Evolutionary conservation across 805 yeast species (phyloP), one percentile per base, ranked within the genome.

Genomic region (Monosporozyma solicola): DNA sequence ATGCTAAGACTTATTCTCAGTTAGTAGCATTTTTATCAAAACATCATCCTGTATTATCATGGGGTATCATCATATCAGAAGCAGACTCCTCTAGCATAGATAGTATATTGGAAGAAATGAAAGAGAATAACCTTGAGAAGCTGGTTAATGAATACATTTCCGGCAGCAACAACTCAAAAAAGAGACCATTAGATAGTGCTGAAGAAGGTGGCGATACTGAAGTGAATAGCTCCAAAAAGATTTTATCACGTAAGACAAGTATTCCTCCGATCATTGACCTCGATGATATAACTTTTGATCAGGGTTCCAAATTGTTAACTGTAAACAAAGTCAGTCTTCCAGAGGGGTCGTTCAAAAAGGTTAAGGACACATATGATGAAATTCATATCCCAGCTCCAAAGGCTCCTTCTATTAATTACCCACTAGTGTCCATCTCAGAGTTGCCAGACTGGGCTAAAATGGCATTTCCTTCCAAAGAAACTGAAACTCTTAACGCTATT

Each of bases 351-450:
- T 86, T 80, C 65, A 89, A 87, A 61, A 80, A 86, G 54, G 79
- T 80, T 11, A 83, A 83, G 57, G 82, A 80, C 54, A 71, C 79
- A 5, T 92, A 92, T 69, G 98, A 92, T 63, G 95, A 89, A 60
- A 87, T 91, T 39, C 90, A 84, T 56, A 80, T 94, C n/a, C 99
- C 99, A 0, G 84, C 97, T 0, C 96, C 97, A 0, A 66, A 70
- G 15, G 74, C 77, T 27, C 75, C 81, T 3, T 69, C 67, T 1
- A 71, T 70, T 47, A 69, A 66, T 27, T 62, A 63, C 24, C 59
- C 70, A 16, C 66, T 86, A 10, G 81, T 88, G 3, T 70, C 80
- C 2, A 80, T 88, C 1, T 51, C 79, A 2, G 77, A 75, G 2
- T 66, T 94, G 27, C 98, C 99, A 0, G 77, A 71, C 24, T 94